Conservation (phyloP, 2,329 filamentous ascomycete genomes). For the Coniochaeta hoffmannii region DNA sequence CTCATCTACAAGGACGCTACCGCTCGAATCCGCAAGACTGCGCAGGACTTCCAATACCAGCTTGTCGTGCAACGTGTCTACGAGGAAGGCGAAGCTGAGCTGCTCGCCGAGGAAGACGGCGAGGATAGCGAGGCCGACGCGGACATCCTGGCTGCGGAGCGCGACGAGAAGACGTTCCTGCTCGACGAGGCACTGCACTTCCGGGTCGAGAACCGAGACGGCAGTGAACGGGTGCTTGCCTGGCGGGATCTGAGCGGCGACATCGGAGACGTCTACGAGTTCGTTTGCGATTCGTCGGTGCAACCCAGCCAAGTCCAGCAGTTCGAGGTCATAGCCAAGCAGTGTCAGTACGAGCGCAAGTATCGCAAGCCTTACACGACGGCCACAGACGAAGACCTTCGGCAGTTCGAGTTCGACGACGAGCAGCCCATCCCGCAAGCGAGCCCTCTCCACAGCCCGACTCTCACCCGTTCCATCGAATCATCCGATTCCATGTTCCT, state of each 20-base stretch:
- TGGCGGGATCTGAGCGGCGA: constrained; percentile 96
- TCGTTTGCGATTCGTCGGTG: constrained; percentile 78
- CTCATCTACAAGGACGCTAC: constrained; percentile 98
- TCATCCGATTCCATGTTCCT: constrained; percentile 50
- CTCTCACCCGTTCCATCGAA: constrained; percentile 46
- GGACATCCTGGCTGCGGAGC: constrained; percentile 68
- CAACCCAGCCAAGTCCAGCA: constrained; percentile 63
- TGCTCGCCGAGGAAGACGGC: constrained; percentile 80
- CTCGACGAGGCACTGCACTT: constrained; percentile 4
- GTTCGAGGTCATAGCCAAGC: constrained; percentile 75
- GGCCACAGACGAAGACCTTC: constrained; percentile 73
- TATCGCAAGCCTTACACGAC: constrained; percentile 73
- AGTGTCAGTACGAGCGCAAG: constrained; percentile 98
- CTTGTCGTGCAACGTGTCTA: constrained; percentile 93
- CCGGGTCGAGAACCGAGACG: constrained; percentile 58
- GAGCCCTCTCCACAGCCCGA: constrained; percentile 54
- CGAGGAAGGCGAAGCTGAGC: constrained; percentile 93
- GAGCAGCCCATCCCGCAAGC: constrained; percentile 58
- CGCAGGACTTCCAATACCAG: constrained; percentile 94
- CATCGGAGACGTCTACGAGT: constrained; percentile 92
- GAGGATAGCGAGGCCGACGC: constrained; percentile 72
- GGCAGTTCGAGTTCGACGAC: constrained; percentile 71
- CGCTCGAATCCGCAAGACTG: constrained; percentile 84
- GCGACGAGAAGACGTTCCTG: constrained; percentile 83
- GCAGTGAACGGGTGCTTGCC: constrained; percentile 78